Conservation (phyloP, 139 green algal species). For the Tetraselmis striata region DNA sequence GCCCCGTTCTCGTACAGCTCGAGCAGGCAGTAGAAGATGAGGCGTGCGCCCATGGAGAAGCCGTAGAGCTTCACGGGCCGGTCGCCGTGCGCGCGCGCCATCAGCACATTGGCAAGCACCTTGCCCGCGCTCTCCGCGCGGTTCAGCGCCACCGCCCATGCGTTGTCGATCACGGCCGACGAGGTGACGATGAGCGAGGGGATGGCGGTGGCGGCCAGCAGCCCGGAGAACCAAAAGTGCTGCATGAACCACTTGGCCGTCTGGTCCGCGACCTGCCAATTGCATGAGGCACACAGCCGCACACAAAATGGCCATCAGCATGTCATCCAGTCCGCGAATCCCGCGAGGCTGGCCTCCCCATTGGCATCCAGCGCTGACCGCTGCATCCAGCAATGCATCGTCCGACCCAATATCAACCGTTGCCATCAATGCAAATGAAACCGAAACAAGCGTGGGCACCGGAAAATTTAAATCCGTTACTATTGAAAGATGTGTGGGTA, state of each 20-base stretch:
- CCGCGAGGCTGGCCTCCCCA: too few species aligned
- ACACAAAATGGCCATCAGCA: too few species aligned
- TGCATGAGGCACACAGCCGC: too few species aligned
- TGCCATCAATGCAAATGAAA: too few species aligned
- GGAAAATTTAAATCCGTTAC: too few species aligned
- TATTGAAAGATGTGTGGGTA: too few species aligned
- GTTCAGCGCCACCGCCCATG: constrained; percentile 48
- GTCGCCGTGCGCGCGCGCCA: constrained; percentile 49
- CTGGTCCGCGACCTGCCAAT: constrained; percentile 13
- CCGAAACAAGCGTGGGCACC: too few species aligned
- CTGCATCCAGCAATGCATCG: too few species aligned
- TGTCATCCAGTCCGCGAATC: too few species aligned
- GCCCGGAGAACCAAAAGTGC: constrained; percentile 37
- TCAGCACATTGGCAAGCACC: constrained; percentile 59
- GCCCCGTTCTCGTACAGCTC: constrained; percentile 50
- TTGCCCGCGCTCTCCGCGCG: constrained; percentile 41
- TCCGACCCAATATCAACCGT: too few species aligned
- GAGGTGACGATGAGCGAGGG: constrained; percentile 32
- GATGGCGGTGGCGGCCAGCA: constrained; percentile 19
- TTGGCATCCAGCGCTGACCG: too few species aligned
- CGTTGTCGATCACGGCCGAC: constrained; percentile 31
- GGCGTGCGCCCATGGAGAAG: constrained; percentile 47
- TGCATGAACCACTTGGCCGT: constrained; percentile 25
- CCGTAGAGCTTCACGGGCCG: constrained; percentile 41
- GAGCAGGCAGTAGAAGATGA: constrained; percentile 75